Evolutionary conservation across 371 early-diverging fungal species (phyloP).

Genomic region (Fennellomyces sp.): DNA sequence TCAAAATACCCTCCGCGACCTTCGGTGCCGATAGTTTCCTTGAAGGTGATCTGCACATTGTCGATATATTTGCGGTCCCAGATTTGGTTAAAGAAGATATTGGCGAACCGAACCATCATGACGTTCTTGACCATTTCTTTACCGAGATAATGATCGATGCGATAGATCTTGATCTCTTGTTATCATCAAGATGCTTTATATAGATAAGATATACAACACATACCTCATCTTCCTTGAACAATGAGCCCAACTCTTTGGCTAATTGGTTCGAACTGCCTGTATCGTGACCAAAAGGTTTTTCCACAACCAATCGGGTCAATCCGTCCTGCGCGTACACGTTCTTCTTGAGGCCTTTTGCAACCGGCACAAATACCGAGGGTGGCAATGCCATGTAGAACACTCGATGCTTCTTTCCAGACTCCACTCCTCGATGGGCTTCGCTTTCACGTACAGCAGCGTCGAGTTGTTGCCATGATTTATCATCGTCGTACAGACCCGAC

Average conservation of each 20-base stretch:
- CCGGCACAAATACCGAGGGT: constrained; percentile 91
- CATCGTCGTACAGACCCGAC: constrained; percentile 90
- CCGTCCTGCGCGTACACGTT: constrained; percentile 66
- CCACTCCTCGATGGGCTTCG: constrained; percentile 41
- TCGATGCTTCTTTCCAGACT: constrained; percentile 38
- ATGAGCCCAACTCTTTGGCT: constrained; percentile 65
- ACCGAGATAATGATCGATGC: constrained; percentile 98
- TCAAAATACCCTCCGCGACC: constrained; percentile 99
- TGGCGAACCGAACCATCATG: constrained; percentile 93
- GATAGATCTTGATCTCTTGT: too few species aligned
- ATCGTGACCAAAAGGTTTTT: constrained; percentile 98
- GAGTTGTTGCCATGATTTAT: constrained; percentile 71
- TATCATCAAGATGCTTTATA: too few species aligned
- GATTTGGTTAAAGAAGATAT: constrained; percentile 88
- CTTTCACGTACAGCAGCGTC: constrained; percentile 56
- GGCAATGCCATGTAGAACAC: constrained; percentile 97
- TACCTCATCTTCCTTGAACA: constrained; percentile 85
- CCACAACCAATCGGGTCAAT: constrained; percentile 84
- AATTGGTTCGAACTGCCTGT: constrained; percentile 79
- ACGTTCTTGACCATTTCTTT: constrained; percentile 99
- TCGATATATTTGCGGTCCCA: constrained; percentile 92
- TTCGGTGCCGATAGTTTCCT: constrained; percentile 97
- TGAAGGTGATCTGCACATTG: constrained; percentile 97
- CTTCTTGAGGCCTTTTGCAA: constrained; percentile 78
- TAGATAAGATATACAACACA: neutral